A percentile compares a stretch with the other conserved stretches of the same genome.
Conservation (phyloP, 1,284 basidiomycete species). For the Entoloma clypeatum region DNA sequence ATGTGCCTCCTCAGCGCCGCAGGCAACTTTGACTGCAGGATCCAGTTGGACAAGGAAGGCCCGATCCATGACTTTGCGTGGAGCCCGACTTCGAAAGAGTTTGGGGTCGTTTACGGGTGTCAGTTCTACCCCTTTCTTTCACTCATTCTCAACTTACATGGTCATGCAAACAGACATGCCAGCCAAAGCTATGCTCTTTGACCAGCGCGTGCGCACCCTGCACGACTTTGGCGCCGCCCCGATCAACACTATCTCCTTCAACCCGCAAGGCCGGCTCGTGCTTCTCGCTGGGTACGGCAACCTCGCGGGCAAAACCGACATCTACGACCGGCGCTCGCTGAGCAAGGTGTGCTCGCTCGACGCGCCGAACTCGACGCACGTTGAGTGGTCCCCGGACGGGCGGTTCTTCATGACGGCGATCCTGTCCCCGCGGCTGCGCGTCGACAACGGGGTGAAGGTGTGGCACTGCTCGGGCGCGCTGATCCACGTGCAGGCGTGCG, state of each 20-base stretch:
- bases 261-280: constrained; percentile 88
- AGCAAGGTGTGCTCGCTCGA: constrained; percentile 85
- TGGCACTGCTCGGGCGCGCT: constrained; percentile 92
- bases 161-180: constrained; percentile 73
- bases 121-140: constrained; percentile 31
- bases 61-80: constrained; percentile 96
- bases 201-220: constrained; percentile 83
- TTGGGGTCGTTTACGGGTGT: constrained; percentile 96
- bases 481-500: constrained; percentile 71
- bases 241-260: constrained; percentile 92
- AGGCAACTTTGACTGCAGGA: constrained; percentile 93
- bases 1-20: constrained; percentile 92
- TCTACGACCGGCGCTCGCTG: constrained; percentile 87
- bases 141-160: constrained; percentile 7
- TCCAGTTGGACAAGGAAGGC: constrained; percentile 94
- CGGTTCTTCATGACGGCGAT: constrained; percentile 93
- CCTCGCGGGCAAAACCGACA: constrained; percentile 88
- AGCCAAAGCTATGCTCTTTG: constrained; percentile 88
- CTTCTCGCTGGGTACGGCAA: constrained; percentile 96
- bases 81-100: constrained; percentile 98
- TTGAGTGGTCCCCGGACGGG: constrained; percentile 95
- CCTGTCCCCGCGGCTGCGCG: constrained; percentile 88
- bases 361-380: constrained; percentile 89
- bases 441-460: constrained; percentile 96
- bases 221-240: constrained; percentile 91